phyloP scores from a whole-genome alignment of 2,329 filamentous ascomycete species.

The Grosmannia clavigera region DNA sequence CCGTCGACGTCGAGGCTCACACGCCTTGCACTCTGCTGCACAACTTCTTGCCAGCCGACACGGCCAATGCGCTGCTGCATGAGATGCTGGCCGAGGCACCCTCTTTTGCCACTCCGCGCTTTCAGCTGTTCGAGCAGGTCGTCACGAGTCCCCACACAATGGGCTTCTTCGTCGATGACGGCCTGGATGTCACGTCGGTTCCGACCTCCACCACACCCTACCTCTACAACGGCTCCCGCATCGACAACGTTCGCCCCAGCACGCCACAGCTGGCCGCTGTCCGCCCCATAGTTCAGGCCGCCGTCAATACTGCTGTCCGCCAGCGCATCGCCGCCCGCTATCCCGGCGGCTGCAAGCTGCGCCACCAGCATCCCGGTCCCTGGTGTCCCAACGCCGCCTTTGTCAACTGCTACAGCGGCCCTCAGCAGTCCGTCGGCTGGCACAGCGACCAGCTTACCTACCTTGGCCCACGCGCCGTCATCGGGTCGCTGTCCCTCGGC shows the following conservation, averaged over 20 bases:
- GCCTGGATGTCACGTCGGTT: not conserved
- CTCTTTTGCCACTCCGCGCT: conserved; percentile 52
- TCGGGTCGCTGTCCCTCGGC: conserved; percentile 80
- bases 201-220: conserved; percentile 30
- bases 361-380: conserved; percentile 56
- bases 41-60: conserved; percentile 64
- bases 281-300: conserved; percentile 54
- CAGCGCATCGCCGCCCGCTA: conserved; percentile 57
- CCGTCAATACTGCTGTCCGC: conserved; percentile 68
- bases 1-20: conserved; percentile 65
- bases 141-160: conserved; percentile 78
- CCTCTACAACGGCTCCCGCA: conserved; percentile 66
- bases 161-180: conserved; percentile 72
- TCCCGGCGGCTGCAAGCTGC: conserved; percentile 58
- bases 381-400: conserved; percentile 88
- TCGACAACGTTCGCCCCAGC: conserved; percentile 65
- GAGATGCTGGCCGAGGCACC: conserved; percentile 65
- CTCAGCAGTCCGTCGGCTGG: conserved; percentile 73
- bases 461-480: conserved; percentile 75
- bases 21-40: conserved; percentile 89
- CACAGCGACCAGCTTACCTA: conserved; percentile 92
- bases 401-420: conserved; percentile 86
- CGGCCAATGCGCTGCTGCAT: conserved; percentile 60
- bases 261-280: conserved; percentile 63
- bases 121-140: conserved; percentile 77